Evolutionary conservation across 1,139 yeast genomes (phyloP).

Genomic region (Scheffersomyces cryptocercus): DNA sequence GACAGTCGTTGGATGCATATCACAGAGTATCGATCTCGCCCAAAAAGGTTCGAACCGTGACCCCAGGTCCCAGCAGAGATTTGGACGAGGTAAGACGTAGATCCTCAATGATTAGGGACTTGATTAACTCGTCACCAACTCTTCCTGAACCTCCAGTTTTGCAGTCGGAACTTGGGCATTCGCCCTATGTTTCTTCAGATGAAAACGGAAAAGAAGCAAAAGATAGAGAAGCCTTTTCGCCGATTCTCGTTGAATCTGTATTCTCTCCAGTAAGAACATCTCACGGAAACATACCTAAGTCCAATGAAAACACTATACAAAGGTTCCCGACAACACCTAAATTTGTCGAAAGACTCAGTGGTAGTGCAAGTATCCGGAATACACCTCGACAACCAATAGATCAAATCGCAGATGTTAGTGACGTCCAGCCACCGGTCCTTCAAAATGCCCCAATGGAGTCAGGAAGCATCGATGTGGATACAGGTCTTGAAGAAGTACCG

Average conservation of each 20-base stretch:
- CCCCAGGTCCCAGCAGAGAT: constrained; percentile 16
- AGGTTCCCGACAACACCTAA: constrained; percentile 55
- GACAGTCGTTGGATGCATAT: constrained; percentile 39
- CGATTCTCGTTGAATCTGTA: constrained; percentile 21
- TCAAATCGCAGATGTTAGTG: constrained; percentile 32
- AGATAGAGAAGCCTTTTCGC: constrained; percentile 23
- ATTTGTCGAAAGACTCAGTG: constrained; percentile 20
- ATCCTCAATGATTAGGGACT: constrained; percentile 43
- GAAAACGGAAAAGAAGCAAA: constrained; percentile 2
- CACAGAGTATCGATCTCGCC: constrained; percentile 41
- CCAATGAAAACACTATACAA: constrained; percentile 32
- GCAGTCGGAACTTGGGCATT: constrained; percentile 29
- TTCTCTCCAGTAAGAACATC: constrained; percentile 19
- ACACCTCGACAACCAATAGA: constrained; percentile 29
- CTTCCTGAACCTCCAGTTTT: constrained; percentile 49
- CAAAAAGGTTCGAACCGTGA: constrained; percentile 22
- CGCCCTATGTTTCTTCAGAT: constrained; percentile 11
- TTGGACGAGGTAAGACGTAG: constrained; percentile 25
- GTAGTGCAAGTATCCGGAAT: constrained; percentile 19
- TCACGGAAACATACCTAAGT: constrained; percentile 10
- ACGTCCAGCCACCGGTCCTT: constrained; percentile 34
- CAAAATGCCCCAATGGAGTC: constrained; percentile 7
- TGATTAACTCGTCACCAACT: constrained; percentile 53
- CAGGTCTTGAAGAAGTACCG: background rate
- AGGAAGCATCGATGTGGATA: too few relatives aligned